Evolutionary conservation across 176 grass and related monocot genomes (phyloP).

Genomic region (Aegilops bicornis): DNA sequence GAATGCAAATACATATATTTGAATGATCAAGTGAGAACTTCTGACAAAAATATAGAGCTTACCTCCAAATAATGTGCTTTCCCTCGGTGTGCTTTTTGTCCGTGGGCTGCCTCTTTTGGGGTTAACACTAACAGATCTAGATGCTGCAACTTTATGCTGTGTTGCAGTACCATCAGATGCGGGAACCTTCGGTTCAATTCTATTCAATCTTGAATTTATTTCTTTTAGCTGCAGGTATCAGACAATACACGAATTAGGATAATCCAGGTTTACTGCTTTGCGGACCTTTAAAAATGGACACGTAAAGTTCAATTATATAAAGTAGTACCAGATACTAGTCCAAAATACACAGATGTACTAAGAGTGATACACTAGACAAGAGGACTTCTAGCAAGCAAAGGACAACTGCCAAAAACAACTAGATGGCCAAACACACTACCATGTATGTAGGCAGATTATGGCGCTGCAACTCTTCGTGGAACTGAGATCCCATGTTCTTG

Average conservation of each 20-base stretch:
- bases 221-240: conserved; percentile 80
- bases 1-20: conserved; percentile 6
- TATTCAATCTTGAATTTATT: conserved; percentile 83
- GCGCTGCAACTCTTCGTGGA: conserved; percentile 92
- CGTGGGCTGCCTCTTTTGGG: conserved; percentile 83
- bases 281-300: conserved; percentile 1
- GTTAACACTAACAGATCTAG: conserved; percentile 69
- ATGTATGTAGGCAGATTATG: conserved; percentile 85
- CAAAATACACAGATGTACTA: conserved; percentile 6
- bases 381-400: neutral
- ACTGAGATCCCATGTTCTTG: conserved; percentile 79
- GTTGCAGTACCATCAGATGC: conserved; percentile 52
- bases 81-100: conserved; percentile 52
- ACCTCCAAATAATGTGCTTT: conserved; percentile 79
- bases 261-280: neutral
- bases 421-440: conserved; percentile 41
- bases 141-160: conserved; percentile 47
- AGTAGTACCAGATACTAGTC: neutral
- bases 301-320: conserved; percentile 6
- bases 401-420: conserved; percentile 1
- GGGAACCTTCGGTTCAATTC: conserved; percentile 75
- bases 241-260: conserved; percentile 28
- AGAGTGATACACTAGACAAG: neutral
- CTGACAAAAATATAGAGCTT: conserved; percentile 20
- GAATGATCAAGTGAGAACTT: neutral